A percentile compares a stretch with the other conserved stretches of the same genome.
Conservation (phyloP, 768 basidiomycete species). For the Rickenella mellea region DNA sequence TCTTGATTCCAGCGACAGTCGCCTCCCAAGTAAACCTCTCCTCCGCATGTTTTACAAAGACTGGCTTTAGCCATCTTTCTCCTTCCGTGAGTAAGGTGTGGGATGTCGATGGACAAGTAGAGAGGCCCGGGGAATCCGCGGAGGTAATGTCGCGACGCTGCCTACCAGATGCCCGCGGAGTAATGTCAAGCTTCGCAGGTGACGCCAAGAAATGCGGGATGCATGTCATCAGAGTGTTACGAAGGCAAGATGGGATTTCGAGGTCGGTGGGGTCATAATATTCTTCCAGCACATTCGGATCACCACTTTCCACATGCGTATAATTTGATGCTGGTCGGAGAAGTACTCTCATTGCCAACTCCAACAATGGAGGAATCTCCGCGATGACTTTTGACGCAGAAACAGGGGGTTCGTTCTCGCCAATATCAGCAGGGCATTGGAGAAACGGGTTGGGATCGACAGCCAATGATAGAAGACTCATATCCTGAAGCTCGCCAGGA, state of each 20-base stretch:
- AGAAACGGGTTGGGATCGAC: conserved; percentile 58
- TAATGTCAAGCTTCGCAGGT: neutral
- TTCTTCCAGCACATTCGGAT: conserved; percentile 7
- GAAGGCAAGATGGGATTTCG: conserved; percentile 15
- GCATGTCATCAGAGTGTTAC: conserved; percentile 17
- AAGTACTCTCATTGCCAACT: conserved; percentile 28
- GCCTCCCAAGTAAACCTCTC: conserved; percentile 60
- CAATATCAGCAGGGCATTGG: conserved; percentile 15
- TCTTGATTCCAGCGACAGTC: conserved; percentile 37
- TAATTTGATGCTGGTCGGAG: conserved; percentile 16
- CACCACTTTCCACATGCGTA: neutral
- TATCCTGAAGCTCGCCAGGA: conserved; percentile 54
- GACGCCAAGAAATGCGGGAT: conserved; percentile 18
- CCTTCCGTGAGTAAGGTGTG: conserved; percentile 25
- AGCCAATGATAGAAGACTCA: conserved; percentile 38
- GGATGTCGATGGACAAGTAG: conserved; percentile 1
- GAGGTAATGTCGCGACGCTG: conserved; percentile 15
- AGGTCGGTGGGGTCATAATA: conserved; percentile 20
- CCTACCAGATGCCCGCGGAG: conserved; percentile 9
- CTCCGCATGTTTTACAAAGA: conserved; percentile 51
- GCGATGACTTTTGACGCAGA: conserved; percentile 27
- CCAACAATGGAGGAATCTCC: conserved; percentile 24
- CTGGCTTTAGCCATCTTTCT: conserved; percentile 14
- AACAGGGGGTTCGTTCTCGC: conserved; percentile 14
- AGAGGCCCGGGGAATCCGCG: conserved; percentile 4